Conservation (phyloP, 2,329 filamentous ascomycete genomes). For the Penicillium olsonii region DNA sequence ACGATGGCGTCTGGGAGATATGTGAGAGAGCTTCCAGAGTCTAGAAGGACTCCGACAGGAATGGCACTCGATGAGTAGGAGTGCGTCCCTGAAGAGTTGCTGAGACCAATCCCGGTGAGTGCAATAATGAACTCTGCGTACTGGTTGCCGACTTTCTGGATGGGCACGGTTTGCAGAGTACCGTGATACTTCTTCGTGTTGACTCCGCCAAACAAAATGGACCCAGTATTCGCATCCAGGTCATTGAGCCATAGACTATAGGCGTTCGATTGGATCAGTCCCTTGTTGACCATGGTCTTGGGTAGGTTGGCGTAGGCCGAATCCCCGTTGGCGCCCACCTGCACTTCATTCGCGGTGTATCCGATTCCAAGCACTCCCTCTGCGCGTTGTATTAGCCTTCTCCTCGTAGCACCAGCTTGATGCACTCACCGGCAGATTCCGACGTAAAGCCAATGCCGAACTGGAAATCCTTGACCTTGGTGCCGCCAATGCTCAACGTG, state of each 20-base stretch:
- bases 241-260: constrained; percentile 79
- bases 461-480: constrained; percentile 54
- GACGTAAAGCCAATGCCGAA: constrained; percentile 63
- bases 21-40: constrained; percentile 45
- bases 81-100: constrained; percentile 21
- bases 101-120: constrained; percentile 59
- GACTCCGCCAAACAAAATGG: constrained; percentile 73
- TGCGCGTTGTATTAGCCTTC: constrained; percentile 12
- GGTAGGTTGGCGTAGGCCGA: constrained; percentile 69
- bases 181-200: constrained; percentile 67
- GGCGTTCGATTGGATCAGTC: constrained; percentile 64
- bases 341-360: constrained; percentile 72
- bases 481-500: constrained; percentile 59
- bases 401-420: not conserved
- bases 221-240: constrained; percentile 64
- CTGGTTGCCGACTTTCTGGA: constrained; percentile 55
- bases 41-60: constrained; percentile 41
- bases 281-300: constrained; percentile 61
- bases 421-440: constrained; percentile 45
- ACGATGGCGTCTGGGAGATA: constrained; percentile 40
- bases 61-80: constrained; percentile 40
- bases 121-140: constrained; percentile 70
- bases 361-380: constrained; percentile 86
- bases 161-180: constrained; percentile 65
- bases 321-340: constrained; percentile 52